These are phyloP conservation scores for Hippophae rhamnoides DNA, from an alignment of 306 rosid species.

Conservation along the genomic window DNA sequence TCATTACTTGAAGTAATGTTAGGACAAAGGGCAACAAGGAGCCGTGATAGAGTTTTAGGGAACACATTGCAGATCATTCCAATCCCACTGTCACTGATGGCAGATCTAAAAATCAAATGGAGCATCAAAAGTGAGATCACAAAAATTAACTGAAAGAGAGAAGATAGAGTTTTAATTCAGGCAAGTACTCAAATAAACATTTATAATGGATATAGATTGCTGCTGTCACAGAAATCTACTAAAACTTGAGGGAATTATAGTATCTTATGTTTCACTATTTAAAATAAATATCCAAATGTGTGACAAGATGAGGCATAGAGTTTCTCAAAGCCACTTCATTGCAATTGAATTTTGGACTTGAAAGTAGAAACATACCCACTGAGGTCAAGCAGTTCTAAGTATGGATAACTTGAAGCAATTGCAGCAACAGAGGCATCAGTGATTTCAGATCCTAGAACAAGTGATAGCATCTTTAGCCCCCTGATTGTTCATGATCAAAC, in stretches of 20 bases:
- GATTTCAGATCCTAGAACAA: constrained; percentile 91
- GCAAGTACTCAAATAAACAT: neutral
- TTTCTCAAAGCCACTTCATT: neutral
- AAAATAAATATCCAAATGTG: no score
- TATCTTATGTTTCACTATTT: no score
- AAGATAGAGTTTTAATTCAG: neutral
- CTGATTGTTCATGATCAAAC: constrained; percentile 29
- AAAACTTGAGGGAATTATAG: no score
- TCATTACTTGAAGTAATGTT: constrained; percentile 88
- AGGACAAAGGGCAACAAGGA: constrained; percentile 96
- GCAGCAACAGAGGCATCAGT: constrained; percentile 99
- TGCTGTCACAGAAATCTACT: no score
- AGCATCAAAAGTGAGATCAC: constrained; percentile 11
- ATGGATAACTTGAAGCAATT: constrained; percentile 70
- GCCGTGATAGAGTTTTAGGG: constrained; percentile 67
- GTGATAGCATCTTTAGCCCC: constrained; percentile 84
- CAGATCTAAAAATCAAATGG: constrained; percentile 52
- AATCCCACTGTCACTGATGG: constrained; percentile 86
- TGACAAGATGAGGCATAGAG: no score
- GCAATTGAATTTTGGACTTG: constrained; percentile 2
- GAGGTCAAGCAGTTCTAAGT: constrained; percentile 79
- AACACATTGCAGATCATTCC: constrained; percentile 90
- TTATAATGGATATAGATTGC: neutral
- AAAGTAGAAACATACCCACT: constrained; percentile 60
- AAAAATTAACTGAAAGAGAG: neutral